These are phyloP conservation scores for Purshia tridentata DNA, from an alignment of 306 rosid species.

Conservation along the genomic window DNA sequence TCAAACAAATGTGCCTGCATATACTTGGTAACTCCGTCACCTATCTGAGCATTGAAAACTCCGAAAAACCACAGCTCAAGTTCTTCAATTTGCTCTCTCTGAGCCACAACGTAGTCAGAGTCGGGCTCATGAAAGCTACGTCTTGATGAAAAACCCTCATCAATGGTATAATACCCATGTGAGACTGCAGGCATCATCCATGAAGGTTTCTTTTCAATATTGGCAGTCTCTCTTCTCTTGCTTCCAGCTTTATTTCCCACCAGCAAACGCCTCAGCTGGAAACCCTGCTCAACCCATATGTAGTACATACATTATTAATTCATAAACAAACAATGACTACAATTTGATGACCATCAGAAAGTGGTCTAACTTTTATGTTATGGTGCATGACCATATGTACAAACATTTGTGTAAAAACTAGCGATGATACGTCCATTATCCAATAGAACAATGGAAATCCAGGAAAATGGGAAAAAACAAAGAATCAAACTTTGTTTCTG, in stretches of 20 bases:
- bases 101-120: constrained; percentile 62
- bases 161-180: constrained; percentile 62
- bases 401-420: neutral
- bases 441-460: neutral
- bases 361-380: neutral
- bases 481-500: neutral
- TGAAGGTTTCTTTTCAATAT: constrained; percentile 36
- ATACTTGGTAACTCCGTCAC: constrained; percentile 58
- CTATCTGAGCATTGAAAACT: constrained; percentile 59
- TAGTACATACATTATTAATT: neutral
- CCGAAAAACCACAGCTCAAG: constrained; percentile 77
- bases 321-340: neutral
- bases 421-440: neutral
- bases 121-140: constrained; percentile 38
- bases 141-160: constrained; percentile 22
- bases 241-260: constrained; percentile 29
- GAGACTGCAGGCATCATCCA: constrained; percentile 84
- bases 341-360: too few species aligned
- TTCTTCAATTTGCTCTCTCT: constrained; percentile 63
- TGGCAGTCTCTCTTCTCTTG: constrained; percentile 30
- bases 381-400: neutral
- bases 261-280: constrained; percentile 43
- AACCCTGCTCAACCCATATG: constrained; percentile 28
- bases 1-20: constrained; percentile 70
- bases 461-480: neutral